Evolutionary conservation across 2,329 filamentous ascomycete species (phyloP).

Genomic region (Talaromyces sp.): DNA sequence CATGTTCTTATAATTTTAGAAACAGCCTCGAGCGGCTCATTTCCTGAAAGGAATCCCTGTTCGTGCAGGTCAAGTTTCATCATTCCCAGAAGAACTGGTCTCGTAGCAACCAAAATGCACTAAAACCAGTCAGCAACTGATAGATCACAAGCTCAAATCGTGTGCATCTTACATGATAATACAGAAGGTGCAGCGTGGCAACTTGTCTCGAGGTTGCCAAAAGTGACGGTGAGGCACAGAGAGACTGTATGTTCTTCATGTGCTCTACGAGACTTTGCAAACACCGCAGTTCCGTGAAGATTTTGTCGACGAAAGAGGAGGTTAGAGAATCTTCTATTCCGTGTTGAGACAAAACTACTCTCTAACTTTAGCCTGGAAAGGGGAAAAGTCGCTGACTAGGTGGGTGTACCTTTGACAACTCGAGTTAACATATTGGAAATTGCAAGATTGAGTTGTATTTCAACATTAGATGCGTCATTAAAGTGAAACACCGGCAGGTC

Average conservation of each 20-base stretch:
- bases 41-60: not conserved
- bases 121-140: not conserved
- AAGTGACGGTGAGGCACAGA: not conserved
- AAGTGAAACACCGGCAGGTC: conserved; percentile 6
- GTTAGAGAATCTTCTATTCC: not conserved
- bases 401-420: not conserved
- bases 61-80: not conserved
- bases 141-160: not conserved
- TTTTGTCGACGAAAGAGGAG: not conserved
- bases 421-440: conserved; percentile 1
- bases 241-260: conserved; percentile 1
- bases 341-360: conserved; percentile 1
- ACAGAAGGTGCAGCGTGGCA: conserved; percentile 7
- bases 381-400: not conserved
- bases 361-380: not conserved
- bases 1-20: not conserved
- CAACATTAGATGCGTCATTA: not conserved
- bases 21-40: not conserved
- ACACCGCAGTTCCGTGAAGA: not conserved
- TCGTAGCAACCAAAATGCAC: not conserved
- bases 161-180: conserved; percentile 4
- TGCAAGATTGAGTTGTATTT: not conserved
- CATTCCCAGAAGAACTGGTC: not conserved
- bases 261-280: not conserved
- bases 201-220: conserved; percentile 5